phyloP scores from a whole-genome alignment of 2,329 filamentous ascomycete genomes.

The Aspergillus udagawae region DNA sequence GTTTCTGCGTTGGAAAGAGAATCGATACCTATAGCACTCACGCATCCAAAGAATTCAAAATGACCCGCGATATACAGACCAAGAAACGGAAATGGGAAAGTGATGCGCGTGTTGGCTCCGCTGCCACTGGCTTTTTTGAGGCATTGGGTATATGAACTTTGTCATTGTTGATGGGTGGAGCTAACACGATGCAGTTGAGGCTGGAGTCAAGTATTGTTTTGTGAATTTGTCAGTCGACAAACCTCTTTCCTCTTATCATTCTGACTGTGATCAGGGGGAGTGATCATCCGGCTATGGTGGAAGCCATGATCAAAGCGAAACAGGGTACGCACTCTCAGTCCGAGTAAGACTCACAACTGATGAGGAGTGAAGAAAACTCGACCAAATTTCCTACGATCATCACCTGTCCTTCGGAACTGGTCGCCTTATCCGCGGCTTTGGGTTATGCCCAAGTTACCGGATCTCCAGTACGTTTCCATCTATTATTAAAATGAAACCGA shows the following conservation, averaged over 20 bases:
- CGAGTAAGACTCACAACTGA: neutral
- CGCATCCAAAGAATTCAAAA: neutral
- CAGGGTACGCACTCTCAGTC: conserved; percentile 23
- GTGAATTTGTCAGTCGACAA: neutral
- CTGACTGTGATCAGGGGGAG: neutral
- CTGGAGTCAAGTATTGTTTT: neutral
- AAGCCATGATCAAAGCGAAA: conserved; percentile 71
- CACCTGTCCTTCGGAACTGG: conserved; percentile 77
- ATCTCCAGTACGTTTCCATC: conserved; percentile 42
- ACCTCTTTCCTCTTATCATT: neutral
- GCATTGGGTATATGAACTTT: neutral
- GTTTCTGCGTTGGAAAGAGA: neutral
- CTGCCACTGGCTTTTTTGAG: neutral
- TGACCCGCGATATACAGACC: neutral
- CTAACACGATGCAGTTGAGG: neutral
- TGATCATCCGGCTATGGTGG: conserved; percentile 66
- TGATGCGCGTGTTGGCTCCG: neutral
- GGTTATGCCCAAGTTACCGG: conserved; percentile 68
- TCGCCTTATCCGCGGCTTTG: conserved; percentile 75
- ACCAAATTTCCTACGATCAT: conserved; percentile 65
- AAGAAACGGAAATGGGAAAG: neutral
- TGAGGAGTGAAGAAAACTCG: conserved; percentile 43
- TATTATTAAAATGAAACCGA: neutral
- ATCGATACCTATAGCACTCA: too few relatives aligned
- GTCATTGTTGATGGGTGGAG: neutral